phyloP scores from a whole-genome alignment of 2,329 filamentous ascomycete genomes.

The Pseudogymnoascus sp. region DNA sequence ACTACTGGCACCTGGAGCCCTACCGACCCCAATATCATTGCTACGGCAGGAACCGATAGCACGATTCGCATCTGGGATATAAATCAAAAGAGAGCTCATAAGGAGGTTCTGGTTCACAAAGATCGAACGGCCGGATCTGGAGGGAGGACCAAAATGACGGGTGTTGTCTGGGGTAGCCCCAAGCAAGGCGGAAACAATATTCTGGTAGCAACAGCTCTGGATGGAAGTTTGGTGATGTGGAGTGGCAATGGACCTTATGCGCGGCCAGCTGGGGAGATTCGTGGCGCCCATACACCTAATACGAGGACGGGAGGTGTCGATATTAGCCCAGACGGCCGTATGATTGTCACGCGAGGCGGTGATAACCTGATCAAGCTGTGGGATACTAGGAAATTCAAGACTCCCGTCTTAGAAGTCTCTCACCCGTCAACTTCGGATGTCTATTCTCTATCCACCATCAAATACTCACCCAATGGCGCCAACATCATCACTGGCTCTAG shows the following conservation, averaged over 20 bases:
- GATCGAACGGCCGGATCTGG: slow-evolving; percentile 82
- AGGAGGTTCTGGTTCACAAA: slow-evolving; percentile 92
- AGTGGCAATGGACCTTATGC: slow-evolving; percentile 79
- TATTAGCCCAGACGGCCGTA: slow-evolving; percentile 81
- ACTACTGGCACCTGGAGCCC: slow-evolving; percentile 89
- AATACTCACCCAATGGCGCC: slow-evolving; percentile 76
- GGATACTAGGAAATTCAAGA: slow-evolving; percentile 94
- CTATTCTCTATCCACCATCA: slow-evolving; percentile 79
- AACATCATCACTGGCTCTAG: slow-evolving; percentile 85
- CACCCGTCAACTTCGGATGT: slow-evolving; percentile 78
- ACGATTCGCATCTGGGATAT: slow-evolving; percentile 96
- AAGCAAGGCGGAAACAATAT: slow-evolving; percentile 71
- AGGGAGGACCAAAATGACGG: slow-evolving; percentile 88
- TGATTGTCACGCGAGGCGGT: slow-evolving; percentile 84
- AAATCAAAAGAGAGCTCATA: slow-evolving; percentile 82
- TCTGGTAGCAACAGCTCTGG: slow-evolving; percentile 74
- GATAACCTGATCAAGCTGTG: slow-evolving; percentile 92
- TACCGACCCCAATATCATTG: slow-evolving; percentile 72
- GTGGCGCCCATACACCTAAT: slow-evolving; percentile 70
- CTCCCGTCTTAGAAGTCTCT: slow-evolving; percentile 70
- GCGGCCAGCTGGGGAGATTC: slow-evolving; percentile 74
- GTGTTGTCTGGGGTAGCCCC: slow-evolving; percentile 76
- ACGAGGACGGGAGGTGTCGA: slow-evolving; percentile 92
- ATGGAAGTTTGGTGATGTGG: slow-evolving; percentile 90
- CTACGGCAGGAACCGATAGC: slow-evolving; percentile 90